Conservation (phyloP, 2,329 filamentous ascomycete species). For the Ceratocystis harringtonii region DNA sequence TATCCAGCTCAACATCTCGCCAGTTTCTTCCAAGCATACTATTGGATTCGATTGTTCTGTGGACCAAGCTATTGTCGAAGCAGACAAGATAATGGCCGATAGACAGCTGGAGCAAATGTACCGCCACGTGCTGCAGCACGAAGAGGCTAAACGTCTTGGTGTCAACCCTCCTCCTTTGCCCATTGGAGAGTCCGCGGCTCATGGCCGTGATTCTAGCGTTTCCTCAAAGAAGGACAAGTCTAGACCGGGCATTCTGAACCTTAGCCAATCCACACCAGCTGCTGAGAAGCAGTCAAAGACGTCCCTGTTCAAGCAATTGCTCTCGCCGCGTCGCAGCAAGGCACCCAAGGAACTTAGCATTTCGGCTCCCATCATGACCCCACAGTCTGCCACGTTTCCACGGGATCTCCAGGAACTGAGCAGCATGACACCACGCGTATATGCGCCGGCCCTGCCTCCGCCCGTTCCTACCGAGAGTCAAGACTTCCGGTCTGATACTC, state of each 20-base stretch:
- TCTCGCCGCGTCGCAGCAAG: slow-evolving; percentile 40
- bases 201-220: neutral
- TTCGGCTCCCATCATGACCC: slow-evolving; percentile 51
- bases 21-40: slow-evolving; percentile 29
- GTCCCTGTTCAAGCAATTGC: slow-evolving; percentile 45
- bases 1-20: slow-evolving; percentile 24
- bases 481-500: slow-evolving; percentile 26
- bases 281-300: slow-evolving; percentile 40
- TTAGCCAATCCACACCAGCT: slow-evolving; percentile 27
- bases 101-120: slow-evolving; percentile 82
- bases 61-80: slow-evolving; percentile 59
- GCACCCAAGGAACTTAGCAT: slow-evolving; percentile 38
- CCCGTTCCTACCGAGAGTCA: slow-evolving; percentile 25
- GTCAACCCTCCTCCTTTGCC: slow-evolving; percentile 21
- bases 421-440: slow-evolving; percentile 42
- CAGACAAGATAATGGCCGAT: slow-evolving; percentile 60
- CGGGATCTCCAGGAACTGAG: slow-evolving; percentile 43
- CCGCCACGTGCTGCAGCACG: slow-evolving; percentile 80
- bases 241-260: slow-evolving; percentile 37
- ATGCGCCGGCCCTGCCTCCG: slow-evolving; percentile 42
- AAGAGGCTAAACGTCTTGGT: slow-evolving; percentile 49
- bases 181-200: neutral
- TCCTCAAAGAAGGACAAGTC: slow-evolving; percentile 31
- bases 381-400: slow-evolving; percentile 44
- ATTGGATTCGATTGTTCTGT: slow-evolving; percentile 54